Evolutionary conservation across 1,284 basidiomycete species (phyloP).

Genomic region (Heliocybe sulcata): DNA sequence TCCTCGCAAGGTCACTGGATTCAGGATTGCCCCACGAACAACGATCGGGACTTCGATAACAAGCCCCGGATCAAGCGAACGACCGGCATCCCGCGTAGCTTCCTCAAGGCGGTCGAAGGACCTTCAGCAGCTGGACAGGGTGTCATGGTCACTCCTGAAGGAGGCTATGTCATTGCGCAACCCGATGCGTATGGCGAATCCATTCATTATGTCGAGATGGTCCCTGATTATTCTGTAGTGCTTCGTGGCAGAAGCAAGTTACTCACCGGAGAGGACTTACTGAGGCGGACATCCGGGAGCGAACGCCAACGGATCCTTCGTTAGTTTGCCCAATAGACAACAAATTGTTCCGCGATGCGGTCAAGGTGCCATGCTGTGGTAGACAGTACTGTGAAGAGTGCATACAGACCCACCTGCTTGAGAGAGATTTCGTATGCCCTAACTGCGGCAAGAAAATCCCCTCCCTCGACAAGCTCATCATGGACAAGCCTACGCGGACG

Average conservation of each 20-base stretch:
- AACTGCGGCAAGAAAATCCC: constrained; percentile 82
- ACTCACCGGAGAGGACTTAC: constrained; percentile 74
- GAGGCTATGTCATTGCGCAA: constrained; percentile 91
- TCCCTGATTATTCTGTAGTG: constrained; percentile 35
- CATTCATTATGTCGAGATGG: background rate
- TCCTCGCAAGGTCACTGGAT: constrained; percentile 90
- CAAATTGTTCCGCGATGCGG: constrained; percentile 84
- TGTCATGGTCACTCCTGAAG: constrained; percentile 95
- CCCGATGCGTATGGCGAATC: constrained; percentile 73
- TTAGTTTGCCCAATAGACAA: constrained; percentile 86
- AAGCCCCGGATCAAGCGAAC: constrained; percentile 95
- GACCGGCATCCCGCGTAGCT: constrained; percentile 95
- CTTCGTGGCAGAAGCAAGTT: constrained; percentile 89
- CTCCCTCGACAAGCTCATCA: constrained; percentile 76
- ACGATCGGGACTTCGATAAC: constrained; percentile 91
- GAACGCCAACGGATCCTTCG: constrained; percentile 68
- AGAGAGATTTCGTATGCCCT: constrained; percentile 90
- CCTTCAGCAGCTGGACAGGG: constrained; percentile 73
- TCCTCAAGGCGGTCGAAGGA: constrained; percentile 93
- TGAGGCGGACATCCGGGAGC: constrained; percentile 80
- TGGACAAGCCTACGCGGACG: constrained; percentile 73
- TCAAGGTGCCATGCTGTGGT: constrained; percentile 87
- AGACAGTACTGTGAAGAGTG: constrained; percentile 94
- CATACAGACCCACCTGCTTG: constrained; percentile 84
- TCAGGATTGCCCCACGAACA: constrained; percentile 97